These are phyloP conservation scores for Coemansia javaensis DNA, from an alignment of 192 early-diverging fungal genomes.

Conservation along the genomic window DNA sequence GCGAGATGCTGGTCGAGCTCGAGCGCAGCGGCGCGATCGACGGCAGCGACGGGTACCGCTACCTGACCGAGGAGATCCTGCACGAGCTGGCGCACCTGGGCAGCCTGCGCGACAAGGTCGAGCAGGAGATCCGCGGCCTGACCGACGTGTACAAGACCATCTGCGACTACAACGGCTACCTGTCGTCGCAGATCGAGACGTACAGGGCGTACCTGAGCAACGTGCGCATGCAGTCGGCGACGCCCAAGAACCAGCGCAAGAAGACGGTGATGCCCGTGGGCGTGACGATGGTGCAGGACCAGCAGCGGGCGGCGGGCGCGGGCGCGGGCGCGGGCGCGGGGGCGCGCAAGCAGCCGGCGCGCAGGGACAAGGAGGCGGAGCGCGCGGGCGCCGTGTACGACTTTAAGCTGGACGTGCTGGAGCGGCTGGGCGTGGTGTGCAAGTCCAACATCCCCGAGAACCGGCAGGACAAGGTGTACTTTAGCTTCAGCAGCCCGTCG, in stretches of 20 bases:
- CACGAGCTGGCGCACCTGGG: conserved; percentile 89
- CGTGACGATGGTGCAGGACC: conserved; percentile 53
- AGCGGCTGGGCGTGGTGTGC: conserved; percentile 88
- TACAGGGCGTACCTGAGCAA: conserved; percentile 95
- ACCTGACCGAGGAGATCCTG: conserved; percentile 83
- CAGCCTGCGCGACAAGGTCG: conserved; percentile 82
- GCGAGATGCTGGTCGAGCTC: conserved; percentile 87
- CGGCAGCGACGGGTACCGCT: conserved; percentile 65
- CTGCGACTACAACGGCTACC: conserved; percentile 89
- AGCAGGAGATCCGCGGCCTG: conserved; percentile 71
- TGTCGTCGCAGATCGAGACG: conserved; percentile 80
- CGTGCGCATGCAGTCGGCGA: conserved; percentile 64
- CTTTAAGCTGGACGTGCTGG: conserved; percentile 75
- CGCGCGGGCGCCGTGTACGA: conserved; percentile 42
- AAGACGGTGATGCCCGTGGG: conserved; percentile 54
- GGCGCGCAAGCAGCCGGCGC: conserved; percentile 18
- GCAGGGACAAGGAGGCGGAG: conserved; percentile 4
- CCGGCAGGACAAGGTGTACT: conserved; percentile 81
- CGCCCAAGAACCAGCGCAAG: conserved; percentile 60
- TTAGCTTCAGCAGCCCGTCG: conserved; percentile 81
- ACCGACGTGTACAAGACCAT: conserved; percentile 89
- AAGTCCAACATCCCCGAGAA: conserved; percentile 89
- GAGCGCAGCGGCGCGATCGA: conserved; percentile 74
- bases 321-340: conserved; percentile 41
- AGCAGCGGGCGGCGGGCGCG: too few relatives aligned